These are phyloP conservation scores for Spatholobus suberectus DNA, from an alignment of 306 rosid genomes.

Conservation along the genomic window DNA sequence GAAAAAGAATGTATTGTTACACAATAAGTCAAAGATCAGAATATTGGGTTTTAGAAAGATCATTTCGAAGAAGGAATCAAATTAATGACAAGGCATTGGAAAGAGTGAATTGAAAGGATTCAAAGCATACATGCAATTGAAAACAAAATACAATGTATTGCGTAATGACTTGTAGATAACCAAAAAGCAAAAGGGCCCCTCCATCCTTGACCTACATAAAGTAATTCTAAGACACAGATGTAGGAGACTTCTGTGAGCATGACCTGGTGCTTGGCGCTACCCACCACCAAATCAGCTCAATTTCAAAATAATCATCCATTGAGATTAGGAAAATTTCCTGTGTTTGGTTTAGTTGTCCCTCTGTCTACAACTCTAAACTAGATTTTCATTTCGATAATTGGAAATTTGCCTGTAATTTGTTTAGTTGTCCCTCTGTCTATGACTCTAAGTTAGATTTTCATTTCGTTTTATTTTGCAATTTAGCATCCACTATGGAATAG, in stretches of 20 bases:
- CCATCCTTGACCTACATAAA: slow-evolving; percentile 33
- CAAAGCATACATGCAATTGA: slow-evolving; percentile 17
- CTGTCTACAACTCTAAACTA: neutral
- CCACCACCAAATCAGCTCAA: slow-evolving; percentile 32
- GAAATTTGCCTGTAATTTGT: no score
- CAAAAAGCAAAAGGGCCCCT: slow-evolving; percentile 32
- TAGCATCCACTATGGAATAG: no score
- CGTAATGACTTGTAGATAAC: slow-evolving; percentile 18
- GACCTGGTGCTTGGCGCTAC: neutral
- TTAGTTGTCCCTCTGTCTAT: neutral
- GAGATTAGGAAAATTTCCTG: neutral
- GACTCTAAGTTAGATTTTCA: neutral
- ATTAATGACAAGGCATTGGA: slow-evolving; percentile 3
- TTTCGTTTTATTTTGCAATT: neutral
- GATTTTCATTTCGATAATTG: neutral
- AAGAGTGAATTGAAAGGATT: slow-evolving; percentile 27
- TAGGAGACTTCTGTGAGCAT: neutral
- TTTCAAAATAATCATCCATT: slow-evolving; percentile 36
- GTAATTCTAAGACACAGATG: slow-evolving; percentile 10
- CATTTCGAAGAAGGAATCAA: neutral
- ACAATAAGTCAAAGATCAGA: slow-evolving; percentile 38
- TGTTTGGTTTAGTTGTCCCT: neutral
- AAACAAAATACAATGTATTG: slow-evolving; percentile 39
- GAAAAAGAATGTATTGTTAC: slow-evolving; percentile 6
- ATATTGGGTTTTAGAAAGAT: slow-evolving; percentile 19